A percentile compares a stretch with the other conserved stretches of the same genome.
These are phyloP conservation scores for Verticillium albo-atrum DNA, from an alignment of 2,329 filamentous ascomycete species.

Conservation along the genomic window DNA sequence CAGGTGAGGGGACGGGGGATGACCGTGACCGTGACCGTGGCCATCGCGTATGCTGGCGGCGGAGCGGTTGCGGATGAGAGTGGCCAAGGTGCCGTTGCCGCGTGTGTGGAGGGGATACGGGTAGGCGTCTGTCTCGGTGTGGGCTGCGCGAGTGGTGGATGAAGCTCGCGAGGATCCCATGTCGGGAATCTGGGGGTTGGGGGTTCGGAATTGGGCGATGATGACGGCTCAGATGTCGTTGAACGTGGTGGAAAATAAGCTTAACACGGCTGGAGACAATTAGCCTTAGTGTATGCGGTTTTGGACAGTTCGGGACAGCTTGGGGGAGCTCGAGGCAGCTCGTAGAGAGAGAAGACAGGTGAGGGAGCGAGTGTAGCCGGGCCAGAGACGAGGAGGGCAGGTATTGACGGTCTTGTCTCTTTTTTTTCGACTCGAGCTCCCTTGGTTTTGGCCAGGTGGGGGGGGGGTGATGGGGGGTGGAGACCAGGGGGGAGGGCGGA, in stretches of 20 bases:
- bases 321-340: background rate
- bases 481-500: too few species aligned
- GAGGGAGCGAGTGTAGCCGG: background rate
- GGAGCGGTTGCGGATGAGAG: slow-evolving; percentile 44
- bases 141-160: background rate
- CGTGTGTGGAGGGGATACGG: slow-evolving; percentile 51
- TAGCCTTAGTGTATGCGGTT: background rate
- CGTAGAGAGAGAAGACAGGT: background rate
- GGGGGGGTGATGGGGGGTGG: too few species aligned
- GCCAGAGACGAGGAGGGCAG: background rate
- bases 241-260: background rate
- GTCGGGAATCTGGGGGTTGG: background rate
- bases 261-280: background rate
- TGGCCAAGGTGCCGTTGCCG: slow-evolving; percentile 25
- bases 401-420: background rate
- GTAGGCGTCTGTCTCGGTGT: slow-evolving; percentile 39
- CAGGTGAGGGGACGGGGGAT: background rate
- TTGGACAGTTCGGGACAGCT: background rate
- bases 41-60: slow-evolving; percentile 2
- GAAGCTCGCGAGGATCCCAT: slow-evolving; percentile 1
- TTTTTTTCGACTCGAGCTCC: background rate
- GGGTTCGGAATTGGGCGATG: background rate
- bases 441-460: too few species aligned
- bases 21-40: too few species aligned
- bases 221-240: background rate